These are phyloP conservation scores for Vaccinium vitisidaea DNA, from an alignment of 148 eudicot genomes.

Conservation along the genomic window DNA sequence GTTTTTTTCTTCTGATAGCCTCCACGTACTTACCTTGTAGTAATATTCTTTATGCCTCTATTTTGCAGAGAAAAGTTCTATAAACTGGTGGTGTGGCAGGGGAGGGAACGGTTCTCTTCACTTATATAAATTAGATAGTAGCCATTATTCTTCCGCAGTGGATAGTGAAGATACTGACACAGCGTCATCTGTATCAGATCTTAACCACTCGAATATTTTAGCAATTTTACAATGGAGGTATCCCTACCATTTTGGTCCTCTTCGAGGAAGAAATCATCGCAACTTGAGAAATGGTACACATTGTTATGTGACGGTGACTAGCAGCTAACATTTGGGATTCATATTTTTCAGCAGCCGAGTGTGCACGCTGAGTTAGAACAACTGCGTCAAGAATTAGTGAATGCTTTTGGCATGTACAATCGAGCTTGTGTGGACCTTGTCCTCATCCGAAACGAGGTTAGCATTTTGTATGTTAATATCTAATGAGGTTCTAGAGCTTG, in stretches of 20 bases:
- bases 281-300: conserved; percentile 18
- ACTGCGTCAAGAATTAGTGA: conserved; percentile 51
- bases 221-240: conserved; percentile 17
- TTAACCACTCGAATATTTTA: conserved; percentile 27
- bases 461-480: not conserved
- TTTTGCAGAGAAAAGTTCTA: conserved; percentile 24
- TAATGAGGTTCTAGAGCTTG: not conserved
- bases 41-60: not conserved
- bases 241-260: conserved; percentile 13
- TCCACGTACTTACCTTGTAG: not conserved
- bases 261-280: conserved; percentile 14
- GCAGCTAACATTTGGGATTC: not conserved
- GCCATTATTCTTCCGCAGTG: conserved; percentile 17
- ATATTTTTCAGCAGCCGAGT: conserved; percentile 41
- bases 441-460: conserved; percentile 68
- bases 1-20: not conserved
- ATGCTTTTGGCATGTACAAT: conserved; percentile 58
- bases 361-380: conserved; percentile 59
- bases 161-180: conserved; percentile 13
- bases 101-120: conserved; percentile 18
- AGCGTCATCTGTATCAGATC: conserved; percentile 29
- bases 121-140: conserved; percentile 14
- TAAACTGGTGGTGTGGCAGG: conserved; percentile 9
- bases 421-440: conserved; percentile 71
- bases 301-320: not conserved